A percentile compares a stretch with the other conserved stretches of the same genome.
Conservation (phyloP, 176 grass and related monocot species). For the Musa itinerans region DNA sequence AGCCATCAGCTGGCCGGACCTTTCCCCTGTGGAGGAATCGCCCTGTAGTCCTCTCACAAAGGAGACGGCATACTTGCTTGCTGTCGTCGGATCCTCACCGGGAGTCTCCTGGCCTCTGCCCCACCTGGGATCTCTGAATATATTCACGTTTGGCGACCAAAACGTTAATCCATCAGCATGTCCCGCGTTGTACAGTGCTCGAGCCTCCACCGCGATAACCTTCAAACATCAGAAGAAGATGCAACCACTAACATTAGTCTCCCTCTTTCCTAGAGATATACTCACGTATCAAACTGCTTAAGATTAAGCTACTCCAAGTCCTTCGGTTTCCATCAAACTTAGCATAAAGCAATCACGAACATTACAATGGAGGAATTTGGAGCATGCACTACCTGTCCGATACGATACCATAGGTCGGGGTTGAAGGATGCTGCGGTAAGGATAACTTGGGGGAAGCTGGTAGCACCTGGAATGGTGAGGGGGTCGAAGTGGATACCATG, state of each 20-base stretch:
- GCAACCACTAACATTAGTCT: slow-evolving; percentile 46
- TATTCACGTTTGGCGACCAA: slow-evolving; percentile 89
- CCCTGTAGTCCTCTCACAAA: slow-evolving; percentile 87
- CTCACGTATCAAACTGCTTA: no score
- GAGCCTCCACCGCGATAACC: no score
- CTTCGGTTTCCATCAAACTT: no score
- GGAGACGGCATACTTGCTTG: slow-evolving; percentile 67
- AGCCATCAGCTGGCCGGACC: slow-evolving; percentile 50
- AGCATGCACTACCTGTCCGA: slow-evolving; percentile 49
- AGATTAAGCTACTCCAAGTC: no score
- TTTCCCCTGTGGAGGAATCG: slow-evolving; percentile 39
- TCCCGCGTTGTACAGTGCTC: slow-evolving; percentile 34
- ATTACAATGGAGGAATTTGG: no score
- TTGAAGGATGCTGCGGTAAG: slow-evolving; percentile 72
- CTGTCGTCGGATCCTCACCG: slow-evolving; percentile 72
- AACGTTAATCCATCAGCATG: slow-evolving; percentile 80
- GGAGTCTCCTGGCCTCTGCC: slow-evolving; percentile 25
- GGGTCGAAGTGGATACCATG: no score
- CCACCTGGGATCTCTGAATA: slow-evolving; percentile 83
- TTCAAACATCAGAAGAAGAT: no score
- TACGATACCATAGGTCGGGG: slow-evolving; percentile 70
- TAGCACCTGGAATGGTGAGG: slow-evolving; percentile 14
- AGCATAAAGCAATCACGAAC: background rate
- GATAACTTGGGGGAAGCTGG: slow-evolving; percentile 94
- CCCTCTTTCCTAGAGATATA: slow-evolving; percentile 9